Evolutionary conservation across 2,329 filamentous ascomycete genomes (phyloP).

Genomic region (Fusarium lyarnte): DNA sequence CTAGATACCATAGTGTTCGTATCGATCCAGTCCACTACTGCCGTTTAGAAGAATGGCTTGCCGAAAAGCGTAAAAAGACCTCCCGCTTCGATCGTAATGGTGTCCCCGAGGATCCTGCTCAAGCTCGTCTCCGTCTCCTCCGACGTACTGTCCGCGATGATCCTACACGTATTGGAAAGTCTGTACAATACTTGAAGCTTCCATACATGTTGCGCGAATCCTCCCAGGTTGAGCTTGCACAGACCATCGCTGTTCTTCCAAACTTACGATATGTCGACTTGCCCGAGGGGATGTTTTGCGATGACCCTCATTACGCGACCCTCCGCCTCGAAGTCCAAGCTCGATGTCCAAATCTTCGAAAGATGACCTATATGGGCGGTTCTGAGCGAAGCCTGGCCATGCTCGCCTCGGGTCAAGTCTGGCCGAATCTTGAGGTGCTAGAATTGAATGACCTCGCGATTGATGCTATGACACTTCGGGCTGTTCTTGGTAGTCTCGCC

Average conservation of each 20-base stretch:
- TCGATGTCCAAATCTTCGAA: constrained; percentile 82
- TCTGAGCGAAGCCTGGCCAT: constrained; percentile 80
- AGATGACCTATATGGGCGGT: constrained; percentile 86
- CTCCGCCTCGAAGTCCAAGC: constrained; percentile 86
- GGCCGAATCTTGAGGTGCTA: constrained; percentile 77
- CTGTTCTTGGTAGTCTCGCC: constrained; percentile 73
- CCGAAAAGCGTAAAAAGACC: constrained; percentile 79
- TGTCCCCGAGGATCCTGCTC: constrained; percentile 81
- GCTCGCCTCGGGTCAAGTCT: constrained; percentile 71
- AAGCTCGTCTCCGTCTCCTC: constrained; percentile 79
- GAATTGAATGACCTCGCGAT: constrained; percentile 75
- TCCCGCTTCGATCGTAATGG: constrained; percentile 80
- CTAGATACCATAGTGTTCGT: constrained; percentile 85
- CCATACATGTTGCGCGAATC: constrained; percentile 96
- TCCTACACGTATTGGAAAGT: constrained; percentile 70
- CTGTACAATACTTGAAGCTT: constrained; percentile 83
- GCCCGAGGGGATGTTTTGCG: constrained; percentile 85
- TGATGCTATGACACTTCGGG: constrained; percentile 75
- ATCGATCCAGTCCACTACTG: constrained; percentile 97
- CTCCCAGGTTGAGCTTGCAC: constrained; percentile 83
- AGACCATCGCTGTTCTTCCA: constrained; percentile 84
- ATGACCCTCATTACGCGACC: constrained; percentile 78
- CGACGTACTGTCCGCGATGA: constrained; percentile 85
- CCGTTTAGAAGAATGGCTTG: constrained; percentile 81
- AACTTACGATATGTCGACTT: constrained; percentile 91